Evolutionary conservation across 2,329 filamentous ascomycete species (phyloP), one percentile per base, ranked within the genome.

Genomic region (Bertia moriformis): DNA sequence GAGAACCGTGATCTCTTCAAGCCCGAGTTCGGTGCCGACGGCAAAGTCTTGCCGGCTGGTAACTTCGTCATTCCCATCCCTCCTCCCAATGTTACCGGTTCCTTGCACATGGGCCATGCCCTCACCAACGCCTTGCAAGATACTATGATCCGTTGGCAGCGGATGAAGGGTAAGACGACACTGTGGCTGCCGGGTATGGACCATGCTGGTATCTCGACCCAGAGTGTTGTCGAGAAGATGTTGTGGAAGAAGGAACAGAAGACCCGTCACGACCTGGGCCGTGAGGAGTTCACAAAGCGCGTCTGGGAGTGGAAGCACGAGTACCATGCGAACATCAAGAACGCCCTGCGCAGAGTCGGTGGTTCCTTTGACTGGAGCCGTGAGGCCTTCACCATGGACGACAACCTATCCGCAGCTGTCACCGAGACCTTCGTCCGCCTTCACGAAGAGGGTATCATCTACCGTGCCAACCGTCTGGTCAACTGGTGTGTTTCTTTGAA

Each of bases 221-320:
- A 98, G 61, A 86, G 73, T 47, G 91, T 98, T 39, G 89, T 98
- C 39, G 91, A 98, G 65, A 96, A 94, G 58, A 93, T 93, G 82
- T 69, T 96, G 18, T 93, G 83, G 80, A 81, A 83, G 59, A 74
- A 73, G 42, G 73, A 94, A 57, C 71, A 83, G 54, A 88, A 93
- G 68, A 94, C 88, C 3, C 73, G 91, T 45, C 82, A 94, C 53
- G 91, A 98, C 51, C 68, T 98, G 24, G 91, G 91, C 43, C 75
- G 91, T 46, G 66, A 78, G 44, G 78, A 78, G 51, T 89, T 98
- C 52, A 67, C 87, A 18, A 66, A 88, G 43, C 77, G 74, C 35
- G 83, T 93, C 37, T 93, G 84, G 84, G 78, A 87, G 29, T 98
- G 91, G 91, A 96, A 96, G 65, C 76, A 86, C 37, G 85, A 89